Evolutionary conservation across 2,329 filamentous ascomycete genomes (phyloP), one percentile per base, ranked within the genome.

Genomic region (Arthrobotrys sphaeroides): DNA sequence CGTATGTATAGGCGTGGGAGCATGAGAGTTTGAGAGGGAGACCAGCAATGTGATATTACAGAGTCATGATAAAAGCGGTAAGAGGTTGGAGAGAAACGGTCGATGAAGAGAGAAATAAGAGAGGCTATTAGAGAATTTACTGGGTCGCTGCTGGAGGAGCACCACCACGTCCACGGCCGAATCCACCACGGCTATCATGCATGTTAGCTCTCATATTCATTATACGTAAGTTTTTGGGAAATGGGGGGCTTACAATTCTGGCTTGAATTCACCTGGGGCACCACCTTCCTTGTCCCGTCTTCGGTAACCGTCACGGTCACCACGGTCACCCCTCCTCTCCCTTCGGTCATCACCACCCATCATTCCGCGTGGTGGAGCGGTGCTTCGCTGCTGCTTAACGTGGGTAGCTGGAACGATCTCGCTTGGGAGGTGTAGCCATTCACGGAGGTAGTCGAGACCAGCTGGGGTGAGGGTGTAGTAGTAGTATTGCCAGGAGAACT

Each of bases 391-490:
- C 89, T 97, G 94, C 92, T 99, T 99, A 88, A 99, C 98, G 91
- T 99, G 95, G 83, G 95, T 99, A 83, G 96, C 93, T 82, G 95
- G 95, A 81, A 99, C 95, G 84, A 99, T 97, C 90, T 99, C 95
- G 84, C 95, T 94, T 83, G 95, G 95, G 82, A 99, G 91, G 88
- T 99, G 95, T 82, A 99, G 94, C 95, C 95, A 99, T 89, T 99
- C 95, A 84, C 95, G 94, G 85, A 99, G 94, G 90, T 99, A 99
- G 88, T 98, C 94, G 85, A 99, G 94, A 87, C 95, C 95, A 89
- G 98, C 94, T 84, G 94, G 92, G 85, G 94, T 97, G 86, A 99
- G 91, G 86, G 95, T 97, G 91, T 99, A 99, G 92, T 99, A 99
- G 91, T 98, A 97, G 90, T 94, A 97, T 87, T 97, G 93, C 93